A percentile compares a stretch with the other conserved stretches of the same genome.
Conservation (phyloP, 306 rosid species). For the Purshia tridentata region DNA sequence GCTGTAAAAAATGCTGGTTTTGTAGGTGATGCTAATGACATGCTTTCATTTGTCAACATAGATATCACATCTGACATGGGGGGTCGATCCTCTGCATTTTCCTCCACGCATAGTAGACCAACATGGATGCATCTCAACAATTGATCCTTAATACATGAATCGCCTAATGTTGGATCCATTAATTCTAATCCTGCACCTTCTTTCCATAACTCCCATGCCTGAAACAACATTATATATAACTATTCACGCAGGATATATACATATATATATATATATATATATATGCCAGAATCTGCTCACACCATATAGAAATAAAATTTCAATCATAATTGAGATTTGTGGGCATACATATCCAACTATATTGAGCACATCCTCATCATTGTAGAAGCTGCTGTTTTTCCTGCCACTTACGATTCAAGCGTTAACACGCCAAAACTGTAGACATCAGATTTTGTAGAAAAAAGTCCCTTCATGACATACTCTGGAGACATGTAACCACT, state of each 20-base stretch:
- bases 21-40: not conserved
- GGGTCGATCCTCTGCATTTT: conserved; percentile 9
- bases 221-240: not conserved
- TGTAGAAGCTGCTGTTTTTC: not conserved
- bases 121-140: conserved; percentile 16
- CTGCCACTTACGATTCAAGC: conserved; percentile 12
- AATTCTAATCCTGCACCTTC: not conserved
- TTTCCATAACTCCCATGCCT: conserved; percentile 31
- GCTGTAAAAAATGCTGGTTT: conserved; percentile 17
- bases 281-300: too few relatives aligned
- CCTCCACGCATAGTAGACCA: conserved; percentile 23
- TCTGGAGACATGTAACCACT: conserved; percentile 33
- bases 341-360: conserved; percentile 19
- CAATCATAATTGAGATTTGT: not conserved
- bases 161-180: too few relatives aligned
- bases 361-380: not conserved
- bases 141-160: not conserved
- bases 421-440: conserved; percentile 8
- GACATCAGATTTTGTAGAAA: not conserved
- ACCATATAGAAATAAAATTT: too few relatives aligned
- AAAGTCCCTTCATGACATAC: not conserved
- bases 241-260: too few relatives aligned
- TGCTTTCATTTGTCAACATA: conserved; percentile 9
- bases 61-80: conserved; percentile 23
- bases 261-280: too few relatives aligned